A percentile compares a stretch with the other conserved stretches of the same genome.
These are phyloP conservation scores for Shiraia sp. DNA, from an alignment of 2,329 filamentous ascomycete genomes.

Conservation along the genomic window DNA sequence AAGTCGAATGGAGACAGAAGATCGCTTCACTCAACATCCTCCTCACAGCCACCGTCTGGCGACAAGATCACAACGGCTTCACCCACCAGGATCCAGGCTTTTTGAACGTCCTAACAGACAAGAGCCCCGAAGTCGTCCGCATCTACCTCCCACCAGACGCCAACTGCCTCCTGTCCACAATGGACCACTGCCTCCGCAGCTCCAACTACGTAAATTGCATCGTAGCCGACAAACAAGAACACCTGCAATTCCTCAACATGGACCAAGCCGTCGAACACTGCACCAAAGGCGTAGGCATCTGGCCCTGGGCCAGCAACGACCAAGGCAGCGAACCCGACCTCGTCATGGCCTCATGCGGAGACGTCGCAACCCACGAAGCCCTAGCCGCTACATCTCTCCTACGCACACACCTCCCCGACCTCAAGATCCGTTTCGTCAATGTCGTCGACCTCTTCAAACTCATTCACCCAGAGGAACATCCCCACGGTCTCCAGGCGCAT, in stretches of 20 bases:
- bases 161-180: constrained; percentile 75
- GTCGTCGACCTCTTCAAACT: constrained; percentile 81
- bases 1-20: constrained; percentile 76
- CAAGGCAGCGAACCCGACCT: constrained; percentile 69
- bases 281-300: constrained; percentile 77
- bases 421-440: constrained; percentile 80
- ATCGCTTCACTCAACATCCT: constrained; percentile 79
- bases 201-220: constrained; percentile 81
- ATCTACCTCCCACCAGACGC: constrained; percentile 82
- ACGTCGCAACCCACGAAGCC: constrained; percentile 73
- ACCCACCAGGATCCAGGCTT: constrained; percentile 82
- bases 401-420: constrained; percentile 69
- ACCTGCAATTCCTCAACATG: constrained; percentile 76
- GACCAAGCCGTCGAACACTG: constrained; percentile 74
- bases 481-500: constrained; percentile 63
- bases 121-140: constrained; percentile 76
- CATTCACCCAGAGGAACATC: constrained; percentile 70
- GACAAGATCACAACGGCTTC: constrained; percentile 84
- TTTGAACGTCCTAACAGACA: constrained; percentile 78
- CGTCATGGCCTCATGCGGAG: constrained; percentile 76
- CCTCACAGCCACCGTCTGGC: constrained; percentile 77
- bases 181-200: constrained; percentile 74
- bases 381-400: constrained; percentile 75
- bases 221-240: constrained; percentile 78
- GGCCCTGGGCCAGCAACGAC: constrained; percentile 76